These are phyloP conservation scores for Apiotrichum siamense DNA, from an alignment of 1,284 basidiomycete species.

Conservation along the genomic window DNA sequence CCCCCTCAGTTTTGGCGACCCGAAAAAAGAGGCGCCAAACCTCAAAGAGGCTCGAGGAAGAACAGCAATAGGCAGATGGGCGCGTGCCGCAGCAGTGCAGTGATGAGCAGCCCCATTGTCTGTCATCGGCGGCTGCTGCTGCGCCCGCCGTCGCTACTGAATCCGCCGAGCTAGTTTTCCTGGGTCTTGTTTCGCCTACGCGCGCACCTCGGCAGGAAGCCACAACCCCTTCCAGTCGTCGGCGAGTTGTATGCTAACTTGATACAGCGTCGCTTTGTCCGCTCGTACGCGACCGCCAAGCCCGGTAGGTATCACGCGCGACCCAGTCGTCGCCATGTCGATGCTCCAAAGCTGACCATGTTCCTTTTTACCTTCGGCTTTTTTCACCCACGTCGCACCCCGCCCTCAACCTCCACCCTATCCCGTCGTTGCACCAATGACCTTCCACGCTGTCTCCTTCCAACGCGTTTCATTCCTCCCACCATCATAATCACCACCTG, in stretches of 20 bases:
- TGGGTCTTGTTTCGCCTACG: no score
- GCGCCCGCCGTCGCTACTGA: no score
- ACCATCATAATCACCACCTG: no score
- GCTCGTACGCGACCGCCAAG: slow-evolving; percentile 93
- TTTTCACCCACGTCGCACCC: slow-evolving; percentile 4
- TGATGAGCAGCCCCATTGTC: no score
- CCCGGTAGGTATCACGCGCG: slow-evolving; percentile 62
- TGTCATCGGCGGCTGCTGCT: no score
- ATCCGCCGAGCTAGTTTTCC: no score
- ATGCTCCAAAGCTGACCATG: not conserved
- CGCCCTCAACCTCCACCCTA: slow-evolving; percentile 51
- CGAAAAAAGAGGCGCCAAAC: not conserved
- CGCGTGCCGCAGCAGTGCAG: no score
- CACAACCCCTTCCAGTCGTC: not conserved
- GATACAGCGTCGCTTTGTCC: slow-evolving; percentile 23
- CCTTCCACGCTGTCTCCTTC: not conserved
- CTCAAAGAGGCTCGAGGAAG: no score
- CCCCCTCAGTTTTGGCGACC: not conserved
- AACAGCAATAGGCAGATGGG: no score
- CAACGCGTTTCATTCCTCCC: slow-evolving; percentile 2
- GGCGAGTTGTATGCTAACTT: slow-evolving; percentile 3
- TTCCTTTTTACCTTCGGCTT: not conserved
- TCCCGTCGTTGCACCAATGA: slow-evolving; percentile 6
- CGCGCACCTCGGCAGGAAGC: no score
- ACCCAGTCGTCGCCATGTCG: not conserved